Conservation (phyloP, 2,329 filamentous ascomycete species). For the Alternaria gansuensis region DNA sequence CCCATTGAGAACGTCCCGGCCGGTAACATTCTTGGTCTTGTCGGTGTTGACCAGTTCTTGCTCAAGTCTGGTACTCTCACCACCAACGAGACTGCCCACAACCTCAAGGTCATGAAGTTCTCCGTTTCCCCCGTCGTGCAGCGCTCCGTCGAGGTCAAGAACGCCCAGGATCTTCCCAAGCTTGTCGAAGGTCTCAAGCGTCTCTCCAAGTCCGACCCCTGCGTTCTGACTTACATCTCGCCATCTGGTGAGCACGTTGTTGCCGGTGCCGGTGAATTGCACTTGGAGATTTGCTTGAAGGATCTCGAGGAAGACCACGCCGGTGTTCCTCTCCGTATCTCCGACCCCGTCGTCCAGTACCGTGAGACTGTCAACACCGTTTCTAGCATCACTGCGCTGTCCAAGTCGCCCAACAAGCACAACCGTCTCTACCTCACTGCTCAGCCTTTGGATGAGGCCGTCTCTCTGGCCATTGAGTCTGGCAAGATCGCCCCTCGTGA, state of each 20-base stretch:
- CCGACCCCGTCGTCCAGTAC: constrained; percentile 97
- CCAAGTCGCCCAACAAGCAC: constrained; percentile 99
- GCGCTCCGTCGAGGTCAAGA: constrained; percentile 99
- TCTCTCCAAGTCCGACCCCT: constrained; percentile 99
- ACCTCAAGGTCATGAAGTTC: constrained; percentile 99
- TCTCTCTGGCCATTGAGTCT: constrained; percentile 85
- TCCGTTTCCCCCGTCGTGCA: constrained; percentile 98
- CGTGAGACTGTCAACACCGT: constrained; percentile 89
- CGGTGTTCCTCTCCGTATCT: constrained; percentile 96
- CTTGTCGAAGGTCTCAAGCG: constrained; percentile 99
- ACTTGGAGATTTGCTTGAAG: constrained; percentile 99
- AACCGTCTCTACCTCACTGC: constrained; percentile 99
- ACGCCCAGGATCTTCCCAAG: constrained; percentile 99
- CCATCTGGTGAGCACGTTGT: constrained; percentile 98
- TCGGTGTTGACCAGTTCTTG: constrained; percentile 99
- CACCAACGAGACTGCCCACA: constrained; percentile 96
- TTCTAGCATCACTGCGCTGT: constrained; percentile 95
- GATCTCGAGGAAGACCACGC: constrained; percentile 99
- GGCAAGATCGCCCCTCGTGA: constrained; percentile 96
- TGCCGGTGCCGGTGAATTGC: constrained; percentile 98
- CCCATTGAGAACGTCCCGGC: constrained; percentile 98
- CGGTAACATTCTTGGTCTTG: constrained; percentile 99
- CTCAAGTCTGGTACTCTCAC: constrained; percentile 99
- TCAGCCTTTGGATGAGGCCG: constrained; percentile 89
- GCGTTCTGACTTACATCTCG: constrained; percentile 88